Percentiles rank a stretch among this genome's conserved stretches.
These are phyloP conservation scores for Furculomyces boomerangus DNA, from an alignment of 371 early-diverging fungal genomes.

Conservation along the genomic window DNA sequence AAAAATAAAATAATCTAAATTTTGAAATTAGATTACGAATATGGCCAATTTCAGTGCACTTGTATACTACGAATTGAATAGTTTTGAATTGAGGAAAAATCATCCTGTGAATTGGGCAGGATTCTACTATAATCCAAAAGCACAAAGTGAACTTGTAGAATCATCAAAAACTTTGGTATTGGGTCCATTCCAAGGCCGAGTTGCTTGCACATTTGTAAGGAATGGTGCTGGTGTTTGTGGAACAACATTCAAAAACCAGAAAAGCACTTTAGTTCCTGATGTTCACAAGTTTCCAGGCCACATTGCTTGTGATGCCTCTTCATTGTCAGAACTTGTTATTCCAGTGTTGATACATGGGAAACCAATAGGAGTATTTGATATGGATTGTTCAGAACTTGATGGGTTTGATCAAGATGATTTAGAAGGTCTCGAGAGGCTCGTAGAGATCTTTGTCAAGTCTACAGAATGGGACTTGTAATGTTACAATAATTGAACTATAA, in stretches of 20 bases:
- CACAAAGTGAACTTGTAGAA: conserved; percentile 8
- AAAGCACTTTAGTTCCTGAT: conserved; percentile 46
- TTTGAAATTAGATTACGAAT: conserved; percentile 51
- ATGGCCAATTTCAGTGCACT: conserved; percentile 64
- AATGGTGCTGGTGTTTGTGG: conserved; percentile 81
- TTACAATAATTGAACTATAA: no score
- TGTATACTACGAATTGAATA: conserved; percentile 54
- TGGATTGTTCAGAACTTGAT: conserved; percentile 53
- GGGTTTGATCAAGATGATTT: conserved; percentile 63
- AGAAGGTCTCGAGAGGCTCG: conserved; percentile 50
- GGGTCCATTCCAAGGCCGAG: conserved; percentile 85
- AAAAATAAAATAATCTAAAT: conserved; percentile 24
- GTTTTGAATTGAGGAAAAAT: conserved; percentile 27
- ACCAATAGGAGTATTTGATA: conserved; percentile 64
- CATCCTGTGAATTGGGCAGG: conserved; percentile 85
- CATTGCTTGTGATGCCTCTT: conserved; percentile 80
- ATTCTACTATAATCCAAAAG: conserved; percentile 49
- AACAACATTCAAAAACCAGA: conserved; percentile 36
- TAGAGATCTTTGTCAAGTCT: conserved; percentile 33
- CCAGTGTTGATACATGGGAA: conserved; percentile 38
- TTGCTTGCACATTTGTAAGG: conserved; percentile 69
- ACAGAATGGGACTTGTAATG: conserved; percentile 30
- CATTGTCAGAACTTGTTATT: conserved; percentile 76
- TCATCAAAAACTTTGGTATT: conserved; percentile 28
- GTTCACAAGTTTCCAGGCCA: conserved; percentile 76